phyloP scores from a whole-genome alignment of 108 stramenopile genomes.

The Stephanodiscus minutulus region DNA sequence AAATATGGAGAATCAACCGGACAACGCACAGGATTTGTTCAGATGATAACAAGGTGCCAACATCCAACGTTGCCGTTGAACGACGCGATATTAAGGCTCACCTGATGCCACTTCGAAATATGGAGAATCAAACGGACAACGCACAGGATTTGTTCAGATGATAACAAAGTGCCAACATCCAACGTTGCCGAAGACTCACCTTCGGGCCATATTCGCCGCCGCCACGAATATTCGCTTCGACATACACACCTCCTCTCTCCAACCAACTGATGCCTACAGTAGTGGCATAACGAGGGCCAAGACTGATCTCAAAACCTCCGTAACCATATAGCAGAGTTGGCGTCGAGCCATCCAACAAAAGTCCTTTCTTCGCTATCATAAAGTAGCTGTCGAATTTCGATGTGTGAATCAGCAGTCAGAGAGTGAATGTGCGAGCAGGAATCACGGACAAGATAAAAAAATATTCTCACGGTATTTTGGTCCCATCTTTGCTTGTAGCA shows the following conservation, averaged over 20 bases:
- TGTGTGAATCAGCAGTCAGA: not conserved
- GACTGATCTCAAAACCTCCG: slow-evolving; percentile 96
- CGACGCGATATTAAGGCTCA: slow-evolving; percentile 1
- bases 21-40: too few relatives aligned
- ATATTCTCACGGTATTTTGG: slow-evolving; percentile 65
- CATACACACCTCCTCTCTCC: slow-evolving; percentile 90
- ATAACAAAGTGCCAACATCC: too few relatives aligned
- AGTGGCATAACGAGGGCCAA: slow-evolving; percentile 87
- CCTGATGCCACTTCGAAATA: slow-evolving; percentile 82
- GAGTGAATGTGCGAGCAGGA: not conserved
- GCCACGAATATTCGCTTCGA: slow-evolving; percentile 96
- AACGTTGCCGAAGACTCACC: slow-evolving; percentile 15
- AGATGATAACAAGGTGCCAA: too few relatives aligned
- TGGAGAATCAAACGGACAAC: not conserved
- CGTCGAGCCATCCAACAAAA: slow-evolving; percentile 41
- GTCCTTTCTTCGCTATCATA: slow-evolving; percentile 46
- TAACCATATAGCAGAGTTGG: slow-evolving; percentile 79
- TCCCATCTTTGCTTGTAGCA: slow-evolving; percentile 84
- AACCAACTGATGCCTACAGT: slow-evolving; percentile 84
- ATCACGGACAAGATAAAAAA: not conserved
- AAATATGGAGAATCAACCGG: not conserved
- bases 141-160: too few relatives aligned
- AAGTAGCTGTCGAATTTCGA: slow-evolving; percentile 22
- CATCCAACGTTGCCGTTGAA: too few relatives aligned
- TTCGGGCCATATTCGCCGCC: slow-evolving; percentile 94